These are phyloP conservation scores for Lithohypha guttulata DNA, from an alignment of 2,329 filamentous ascomycete species.

Conservation along the genomic window DNA sequence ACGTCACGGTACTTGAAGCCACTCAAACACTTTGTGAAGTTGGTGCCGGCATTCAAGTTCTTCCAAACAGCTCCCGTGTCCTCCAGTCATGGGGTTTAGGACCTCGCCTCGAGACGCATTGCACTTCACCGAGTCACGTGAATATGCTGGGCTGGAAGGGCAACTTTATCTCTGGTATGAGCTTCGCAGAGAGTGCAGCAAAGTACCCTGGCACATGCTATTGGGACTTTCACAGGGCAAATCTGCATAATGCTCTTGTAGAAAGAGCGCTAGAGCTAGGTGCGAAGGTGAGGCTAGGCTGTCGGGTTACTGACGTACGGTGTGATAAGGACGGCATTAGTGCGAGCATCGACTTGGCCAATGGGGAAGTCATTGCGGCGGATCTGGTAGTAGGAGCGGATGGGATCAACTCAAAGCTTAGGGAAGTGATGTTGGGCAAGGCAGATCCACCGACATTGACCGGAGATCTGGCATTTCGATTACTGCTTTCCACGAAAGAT, in stretches of 20 bases:
- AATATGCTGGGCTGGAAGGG: conserved; percentile 13
- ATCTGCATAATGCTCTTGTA: conserved; percentile 36
- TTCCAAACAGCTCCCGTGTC: conserved; percentile 18
- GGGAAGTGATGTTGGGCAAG: conserved; percentile 35
- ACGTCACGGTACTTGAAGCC: conserved; percentile 22
- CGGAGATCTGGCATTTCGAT: conserved; percentile 47
- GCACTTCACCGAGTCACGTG: background rate
- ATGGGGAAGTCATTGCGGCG: conserved; percentile 23
- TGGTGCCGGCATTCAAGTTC: conserved; percentile 22
- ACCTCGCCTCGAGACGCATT: background rate
- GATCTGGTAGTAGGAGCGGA: conserved; percentile 41
- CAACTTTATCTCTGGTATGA: conserved; percentile 18
- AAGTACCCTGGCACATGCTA: conserved; percentile 30
- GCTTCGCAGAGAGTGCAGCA: conserved; percentile 14
- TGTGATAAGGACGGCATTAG: conserved; percentile 20
- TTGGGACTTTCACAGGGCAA: conserved; percentile 41
- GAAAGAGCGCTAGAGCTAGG: conserved; percentile 31
- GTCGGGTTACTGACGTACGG: conserved; percentile 17
- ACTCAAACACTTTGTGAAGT: conserved; percentile 18
- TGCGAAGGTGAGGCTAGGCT: conserved; percentile 26
- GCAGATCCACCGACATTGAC: conserved; percentile 39
- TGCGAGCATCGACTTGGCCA: conserved; percentile 27
- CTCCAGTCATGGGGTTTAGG: conserved; percentile 13
- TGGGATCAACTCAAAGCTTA: conserved; percentile 36
- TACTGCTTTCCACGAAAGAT: conserved; percentile 39